These are phyloP conservation scores for Aureobasidium melanogenum DNA, from an alignment of 2,329 filamentous ascomycete species.

Conservation along the genomic window DNA sequence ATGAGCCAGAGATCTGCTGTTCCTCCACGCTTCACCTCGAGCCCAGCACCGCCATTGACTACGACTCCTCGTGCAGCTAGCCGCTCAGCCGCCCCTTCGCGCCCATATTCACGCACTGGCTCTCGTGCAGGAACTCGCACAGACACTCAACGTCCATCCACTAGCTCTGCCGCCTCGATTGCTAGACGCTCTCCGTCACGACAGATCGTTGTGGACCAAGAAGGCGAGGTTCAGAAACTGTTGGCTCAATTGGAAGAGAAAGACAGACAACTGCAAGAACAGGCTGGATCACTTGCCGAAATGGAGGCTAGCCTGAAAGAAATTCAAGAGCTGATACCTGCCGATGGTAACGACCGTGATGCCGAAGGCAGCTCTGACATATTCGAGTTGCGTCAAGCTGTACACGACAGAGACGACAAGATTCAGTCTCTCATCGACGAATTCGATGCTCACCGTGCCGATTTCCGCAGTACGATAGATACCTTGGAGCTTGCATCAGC, in stretches of 20 bases:
- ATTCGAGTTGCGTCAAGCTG: slow-evolving; percentile 63
- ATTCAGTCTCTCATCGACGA: slow-evolving; percentile 87
- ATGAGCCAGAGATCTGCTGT: slow-evolving; percentile 41
- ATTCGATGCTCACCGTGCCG: slow-evolving; percentile 88
- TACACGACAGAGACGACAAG: slow-evolving; percentile 94
- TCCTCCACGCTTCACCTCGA: slow-evolving; percentile 52
- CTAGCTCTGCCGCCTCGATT: slow-evolving; percentile 39
- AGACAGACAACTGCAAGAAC: slow-evolving; percentile 80
- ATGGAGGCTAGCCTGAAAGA: slow-evolving; percentile 87
- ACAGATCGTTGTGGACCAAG: slow-evolving; percentile 30
- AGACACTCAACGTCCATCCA: slow-evolving; percentile 31
- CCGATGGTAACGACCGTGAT: slow-evolving; percentile 55
- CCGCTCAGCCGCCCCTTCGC: slow-evolving; percentile 32
- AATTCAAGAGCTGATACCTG: slow-evolving; percentile 62
- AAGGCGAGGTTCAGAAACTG: slow-evolving; percentile 66
- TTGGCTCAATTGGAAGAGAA: slow-evolving; percentile 70
- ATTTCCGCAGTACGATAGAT: slow-evolving; percentile 95
- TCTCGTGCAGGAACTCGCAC: slow-evolving; percentile 36
- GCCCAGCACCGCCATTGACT: slow-evolving; percentile 48
- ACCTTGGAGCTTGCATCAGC: slow-evolving; percentile 91
- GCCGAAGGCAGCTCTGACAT: slow-evolving; percentile 25
- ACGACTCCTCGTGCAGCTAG: slow-evolving; percentile 38
- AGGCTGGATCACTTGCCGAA: slow-evolving; percentile 70
- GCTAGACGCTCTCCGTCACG: slow-evolving; percentile 28
- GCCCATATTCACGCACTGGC: slow-evolving; percentile 39